phyloP scores from a whole-genome alignment of 305 asterid species.

The Plantago lanceolata region DNA sequence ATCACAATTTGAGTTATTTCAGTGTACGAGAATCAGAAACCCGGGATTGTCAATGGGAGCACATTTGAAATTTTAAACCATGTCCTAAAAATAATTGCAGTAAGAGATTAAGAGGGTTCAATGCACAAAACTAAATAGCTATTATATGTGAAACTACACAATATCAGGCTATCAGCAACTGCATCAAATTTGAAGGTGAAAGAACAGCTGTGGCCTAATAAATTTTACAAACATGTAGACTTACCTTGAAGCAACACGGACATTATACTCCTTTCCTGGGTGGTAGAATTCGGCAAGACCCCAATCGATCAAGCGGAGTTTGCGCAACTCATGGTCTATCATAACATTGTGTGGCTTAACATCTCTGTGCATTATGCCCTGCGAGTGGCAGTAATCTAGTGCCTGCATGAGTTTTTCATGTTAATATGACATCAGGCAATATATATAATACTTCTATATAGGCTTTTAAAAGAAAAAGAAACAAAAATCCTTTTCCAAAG shows the following conservation, averaged over 20 bases:
- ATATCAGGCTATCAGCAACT: background rate
- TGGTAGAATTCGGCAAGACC: conserved; percentile 95
- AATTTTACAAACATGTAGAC: conserved; percentile 6
- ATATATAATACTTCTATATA: too few relatives aligned
- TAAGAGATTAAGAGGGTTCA: background rate
- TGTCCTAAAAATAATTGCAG: too few relatives aligned
- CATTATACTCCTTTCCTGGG: conserved; percentile 85
- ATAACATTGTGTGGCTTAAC: conserved; percentile 92
- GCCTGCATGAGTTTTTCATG: conserved; percentile 46
- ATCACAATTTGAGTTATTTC: background rate
- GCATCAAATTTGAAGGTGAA: background rate
- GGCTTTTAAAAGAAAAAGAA: too few relatives aligned
- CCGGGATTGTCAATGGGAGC: background rate
- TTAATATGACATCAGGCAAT: too few relatives aligned
- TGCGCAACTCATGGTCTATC: conserved; percentile 88
- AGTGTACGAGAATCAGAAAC: background rate
- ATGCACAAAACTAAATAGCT: background rate
- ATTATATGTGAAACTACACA: background rate
- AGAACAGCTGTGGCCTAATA: background rate
- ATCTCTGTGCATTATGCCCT: conserved; percentile 96
- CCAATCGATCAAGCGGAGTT: conserved; percentile 90
- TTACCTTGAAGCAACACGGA: conserved; percentile 92
- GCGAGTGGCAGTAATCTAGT: conserved; percentile 83
- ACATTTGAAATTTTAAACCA: too few relatives aligned
- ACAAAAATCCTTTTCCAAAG: too few relatives aligned